phyloP scores from a whole-genome alignment of 768 basidiomycete species.

The Kwoniella mangroviensis region DNA sequence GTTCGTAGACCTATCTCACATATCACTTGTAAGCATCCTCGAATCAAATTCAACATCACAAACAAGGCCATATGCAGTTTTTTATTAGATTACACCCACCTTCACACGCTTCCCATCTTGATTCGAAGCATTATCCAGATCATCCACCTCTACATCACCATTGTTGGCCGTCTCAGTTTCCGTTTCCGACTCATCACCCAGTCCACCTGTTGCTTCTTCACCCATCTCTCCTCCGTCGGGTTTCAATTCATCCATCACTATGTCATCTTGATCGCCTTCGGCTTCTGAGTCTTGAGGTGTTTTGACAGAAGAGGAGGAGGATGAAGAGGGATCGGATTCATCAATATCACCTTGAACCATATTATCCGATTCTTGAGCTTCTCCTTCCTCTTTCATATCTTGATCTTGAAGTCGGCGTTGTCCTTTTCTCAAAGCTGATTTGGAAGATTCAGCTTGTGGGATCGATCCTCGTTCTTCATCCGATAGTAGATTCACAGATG shows the following conservation, averaged over 20 bases:
- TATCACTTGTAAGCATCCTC: neutral
- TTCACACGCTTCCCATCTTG: slow-evolving; percentile 49
- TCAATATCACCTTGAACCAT: slow-evolving; percentile 10
- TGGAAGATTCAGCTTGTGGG: slow-evolving; percentile 3
- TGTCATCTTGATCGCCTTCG: slow-evolving; percentile 11
- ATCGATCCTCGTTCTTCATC: neutral
- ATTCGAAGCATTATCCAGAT: slow-evolving; percentile 16
- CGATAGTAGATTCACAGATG: slow-evolving; percentile 27
- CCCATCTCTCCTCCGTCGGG: slow-evolving; percentile 18
- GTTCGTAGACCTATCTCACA: slow-evolving; percentile 79
- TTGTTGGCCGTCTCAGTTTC: slow-evolving; percentile 16
- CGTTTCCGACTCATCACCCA: neutral
- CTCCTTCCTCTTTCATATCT: neutral
- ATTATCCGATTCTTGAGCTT: neutral
- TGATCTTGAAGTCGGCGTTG: neutral
- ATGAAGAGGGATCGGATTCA: slow-evolving; percentile 1
- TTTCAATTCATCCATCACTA: slow-evolving; percentile 24
- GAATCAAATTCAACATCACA: neutral
- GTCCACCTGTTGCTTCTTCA: slow-evolving; percentile 4
- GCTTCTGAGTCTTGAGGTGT: neutral
- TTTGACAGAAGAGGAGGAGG: neutral
- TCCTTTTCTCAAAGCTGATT: slow-evolving; percentile 2
- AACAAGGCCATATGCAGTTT: neutral
- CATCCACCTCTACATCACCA: slow-evolving; percentile 25
- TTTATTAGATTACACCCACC: slow-evolving; percentile 27